These are phyloP conservation scores for Pterocarpus santalinus DNA, from an alignment of 306 rosid genomes.

Conservation along the genomic window DNA sequence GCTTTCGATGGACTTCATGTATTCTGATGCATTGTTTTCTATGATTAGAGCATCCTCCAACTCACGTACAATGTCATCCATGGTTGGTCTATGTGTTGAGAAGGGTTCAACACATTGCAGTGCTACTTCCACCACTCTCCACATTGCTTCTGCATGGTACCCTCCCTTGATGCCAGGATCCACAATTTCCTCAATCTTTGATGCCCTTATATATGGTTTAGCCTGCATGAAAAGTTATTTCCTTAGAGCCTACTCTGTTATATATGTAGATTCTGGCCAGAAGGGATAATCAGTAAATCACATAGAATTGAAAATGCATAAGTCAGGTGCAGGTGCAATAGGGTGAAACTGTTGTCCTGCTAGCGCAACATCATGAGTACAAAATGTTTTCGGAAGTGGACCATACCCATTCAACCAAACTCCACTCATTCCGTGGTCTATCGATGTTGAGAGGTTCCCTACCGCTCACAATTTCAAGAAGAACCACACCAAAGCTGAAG, in stretches of 20 bases:
- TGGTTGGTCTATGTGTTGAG: constrained; percentile 76
- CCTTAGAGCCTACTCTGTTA: not conserved
- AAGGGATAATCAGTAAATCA: not conserved
- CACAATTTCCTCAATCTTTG: constrained; percentile 86
- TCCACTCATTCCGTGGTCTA: constrained; percentile 84
- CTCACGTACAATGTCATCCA: constrained; percentile 84
- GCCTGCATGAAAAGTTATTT: constrained; percentile 65
- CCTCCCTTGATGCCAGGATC: constrained; percentile 94
- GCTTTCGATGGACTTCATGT: constrained; percentile 95
- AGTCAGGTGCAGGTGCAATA: not conserved
- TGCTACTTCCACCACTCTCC: constrained; percentile 93
- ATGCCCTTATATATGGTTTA: constrained; percentile 68
- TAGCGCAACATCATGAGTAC: not conserved
- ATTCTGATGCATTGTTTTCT: constrained; percentile 95
- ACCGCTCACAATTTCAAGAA: constrained; percentile 89
- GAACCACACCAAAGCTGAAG: constrained; percentile 91
- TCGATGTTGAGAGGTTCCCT: constrained; percentile 86
- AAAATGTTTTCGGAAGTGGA: not conserved
- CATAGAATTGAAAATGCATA: constrained; percentile 15
- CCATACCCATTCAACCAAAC: constrained; percentile 95
- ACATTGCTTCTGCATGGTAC: constrained; percentile 93
- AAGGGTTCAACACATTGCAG: constrained; percentile 74
- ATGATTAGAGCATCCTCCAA: constrained; percentile 91
- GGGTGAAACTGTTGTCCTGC: not conserved
- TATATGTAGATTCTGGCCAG: not conserved